These are phyloP conservation scores for Bocquillonia castaneifolia DNA, from an alignment of 441 rosid species.

Conservation along the genomic window DNA sequence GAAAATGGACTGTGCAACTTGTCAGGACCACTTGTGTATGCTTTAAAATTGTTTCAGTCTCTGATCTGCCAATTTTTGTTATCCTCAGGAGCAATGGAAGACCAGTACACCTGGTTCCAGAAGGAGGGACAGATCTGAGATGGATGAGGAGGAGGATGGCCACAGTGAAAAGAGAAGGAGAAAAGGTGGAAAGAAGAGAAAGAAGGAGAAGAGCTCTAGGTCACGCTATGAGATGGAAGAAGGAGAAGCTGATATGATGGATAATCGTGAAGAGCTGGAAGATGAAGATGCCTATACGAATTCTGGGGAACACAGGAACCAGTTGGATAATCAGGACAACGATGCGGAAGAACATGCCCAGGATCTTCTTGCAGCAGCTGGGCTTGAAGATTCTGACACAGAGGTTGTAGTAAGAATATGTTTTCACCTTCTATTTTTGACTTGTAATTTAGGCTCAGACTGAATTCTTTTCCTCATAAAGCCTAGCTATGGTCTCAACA, in stretches of 20 bases:
- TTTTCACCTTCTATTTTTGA: neutral
- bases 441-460: neutral
- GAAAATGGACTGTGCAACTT: neutral
- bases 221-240: conserved; percentile 71
- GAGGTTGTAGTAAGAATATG: conserved; percentile 55
- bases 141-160: conserved; percentile 83
- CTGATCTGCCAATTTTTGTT: conserved; percentile 17
- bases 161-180: conserved; percentile 82
- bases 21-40: neutral
- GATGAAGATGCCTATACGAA: conserved; percentile 60
- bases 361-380: conserved; percentile 87
- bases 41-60: conserved; percentile 3
- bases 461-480: neutral
- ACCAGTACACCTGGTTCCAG: conserved; percentile 64
- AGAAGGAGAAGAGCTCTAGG: conserved; percentile 80
- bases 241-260: conserved; percentile 61
- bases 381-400: conserved; percentile 90
- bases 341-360: conserved; percentile 68
- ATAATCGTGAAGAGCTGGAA: conserved; percentile 66
- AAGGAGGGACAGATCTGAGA: conserved; percentile 75
- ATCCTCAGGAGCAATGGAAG: conserved; percentile 95
- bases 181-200: conserved; percentile 92
- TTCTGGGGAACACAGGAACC: conserved; percentile 41
- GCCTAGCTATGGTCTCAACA: neutral
- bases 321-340: conserved; percentile 48